Evolutionary conservation across 352 stramenopile species (phyloP).

Genomic region (Pythium folliculosum): DNA sequence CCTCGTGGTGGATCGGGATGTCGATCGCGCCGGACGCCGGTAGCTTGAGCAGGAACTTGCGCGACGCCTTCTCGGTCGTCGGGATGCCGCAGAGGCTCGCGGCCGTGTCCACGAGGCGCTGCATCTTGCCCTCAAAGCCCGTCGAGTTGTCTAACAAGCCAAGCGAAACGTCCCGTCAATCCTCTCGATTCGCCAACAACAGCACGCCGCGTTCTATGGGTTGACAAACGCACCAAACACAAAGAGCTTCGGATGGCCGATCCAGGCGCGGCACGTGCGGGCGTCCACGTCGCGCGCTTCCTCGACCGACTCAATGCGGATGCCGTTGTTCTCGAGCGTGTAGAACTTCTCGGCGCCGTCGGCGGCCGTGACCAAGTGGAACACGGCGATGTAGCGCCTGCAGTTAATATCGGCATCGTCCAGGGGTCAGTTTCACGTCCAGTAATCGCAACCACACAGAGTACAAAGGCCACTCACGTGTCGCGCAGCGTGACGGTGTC

Average conservation of each 20-base stretch:
- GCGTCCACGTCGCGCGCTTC: conserved; percentile 89
- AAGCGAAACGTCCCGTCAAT: background rate
- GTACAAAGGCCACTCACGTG: too few species aligned
- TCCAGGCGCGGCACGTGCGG: conserved; percentile 76
- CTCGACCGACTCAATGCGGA: conserved; percentile 93
- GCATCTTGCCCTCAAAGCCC: conserved; percentile 87
- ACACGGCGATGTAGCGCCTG: conserved; percentile 86
- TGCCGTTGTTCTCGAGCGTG: conserved; percentile 96
- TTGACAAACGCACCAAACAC: conserved; percentile 58
- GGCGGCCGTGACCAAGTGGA: conserved; percentile 91
- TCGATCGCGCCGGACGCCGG: conserved; percentile 30
- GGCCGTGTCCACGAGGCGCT: conserved; percentile 81
- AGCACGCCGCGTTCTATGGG: too few species aligned
- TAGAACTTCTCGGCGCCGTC: conserved; percentile 95
- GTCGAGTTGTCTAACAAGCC: conserved; percentile 69
- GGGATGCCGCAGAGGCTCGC: conserved; percentile 72
- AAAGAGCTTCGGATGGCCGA: conserved; percentile 83
- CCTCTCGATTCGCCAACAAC: background rate
- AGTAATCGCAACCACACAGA: background rate
- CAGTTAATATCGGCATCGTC: background rate
- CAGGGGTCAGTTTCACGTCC: background rate
- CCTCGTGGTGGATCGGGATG: conserved; percentile 80
- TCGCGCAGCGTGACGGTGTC: conserved; percentile 84
- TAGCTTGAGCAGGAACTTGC: conserved; percentile 73
- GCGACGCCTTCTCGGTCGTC: conserved; percentile 72